phyloP scores from a whole-genome alignment of 768 basidiomycete species.

The Boletus coccyginus region DNA sequence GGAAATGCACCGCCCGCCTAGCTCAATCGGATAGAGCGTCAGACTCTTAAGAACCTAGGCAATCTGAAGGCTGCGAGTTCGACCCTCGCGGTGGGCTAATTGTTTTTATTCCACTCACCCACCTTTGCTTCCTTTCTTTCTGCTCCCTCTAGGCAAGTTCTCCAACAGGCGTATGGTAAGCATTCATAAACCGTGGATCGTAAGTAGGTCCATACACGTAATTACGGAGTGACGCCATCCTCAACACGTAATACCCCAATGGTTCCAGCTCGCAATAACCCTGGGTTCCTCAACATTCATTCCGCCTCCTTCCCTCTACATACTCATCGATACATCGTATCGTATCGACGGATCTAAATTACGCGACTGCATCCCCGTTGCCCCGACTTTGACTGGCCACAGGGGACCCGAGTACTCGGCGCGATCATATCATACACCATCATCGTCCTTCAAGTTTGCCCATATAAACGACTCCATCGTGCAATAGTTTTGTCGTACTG shows the following conservation, averaged over 20 bases:
- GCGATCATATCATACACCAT: no score
- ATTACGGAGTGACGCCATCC: not conserved
- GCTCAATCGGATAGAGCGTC: constrained; percentile 70
- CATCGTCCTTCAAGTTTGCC: no score
- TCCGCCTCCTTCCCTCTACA: not conserved
- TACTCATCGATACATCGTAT: not conserved
- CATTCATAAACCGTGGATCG: not conserved
- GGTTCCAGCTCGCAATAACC: no score
- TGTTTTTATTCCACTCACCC: not conserved
- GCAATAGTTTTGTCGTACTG: no score
- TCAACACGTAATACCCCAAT: no score
- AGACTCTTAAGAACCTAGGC: constrained; percentile 48
- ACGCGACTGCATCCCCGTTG: not conserved
- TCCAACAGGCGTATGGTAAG: not conserved
- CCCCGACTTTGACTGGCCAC: not conserved
- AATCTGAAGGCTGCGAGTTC: constrained; percentile 64
- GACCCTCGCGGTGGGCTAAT: constrained; percentile 62
- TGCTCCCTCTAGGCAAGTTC: no score
- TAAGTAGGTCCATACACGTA: not conserved
- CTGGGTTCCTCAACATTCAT: no score
- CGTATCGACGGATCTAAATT: not conserved
- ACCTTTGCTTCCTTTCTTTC: not conserved
- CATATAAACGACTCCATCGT: no score
- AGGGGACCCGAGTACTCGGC: no score
- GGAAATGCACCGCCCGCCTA: constrained; percentile 43